Base-by-base conservation (phyloP, 768 basidiomycete genomes). In the Boletus subparvulus region DNA sequence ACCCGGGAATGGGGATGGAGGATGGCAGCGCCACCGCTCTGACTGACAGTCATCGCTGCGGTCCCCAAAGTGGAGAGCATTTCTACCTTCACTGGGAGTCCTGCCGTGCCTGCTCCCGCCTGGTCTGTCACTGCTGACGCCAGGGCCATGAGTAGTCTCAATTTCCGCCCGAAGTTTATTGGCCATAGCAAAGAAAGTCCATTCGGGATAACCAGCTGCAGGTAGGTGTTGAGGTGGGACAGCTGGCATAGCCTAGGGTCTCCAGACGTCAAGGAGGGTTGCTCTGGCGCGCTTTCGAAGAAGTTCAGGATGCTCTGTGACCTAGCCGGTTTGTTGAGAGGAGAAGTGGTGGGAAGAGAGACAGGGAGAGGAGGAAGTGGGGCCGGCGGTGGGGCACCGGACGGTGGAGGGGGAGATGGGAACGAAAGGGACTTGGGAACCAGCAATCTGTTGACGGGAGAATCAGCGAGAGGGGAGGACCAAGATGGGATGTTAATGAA, bases 201-300 rank as follows among this genome's bases (percentile, higher is more conserved):
- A 72, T 50, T 72, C 70, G 28, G 50, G 8, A 45, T 73, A 73
- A 3, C 70, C 70, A 59, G 43, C 80, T 69, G 58, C 55, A 69
- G 44, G 69, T 13, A 71, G 40, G 36, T 76, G 71, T 24, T 71
- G 65, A 28, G 52, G 54, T 8, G 71, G 61, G 24, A 90, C 74
- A 56, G 85, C 83, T 24, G 77, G 66, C n/a, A 87, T 59, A 26
- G 88, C 79, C 62, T 83, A 80, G 24, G 77, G 78, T 35, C 88
- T 82, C 65, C 83, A 90, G 4, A 81, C 76, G 61, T 92, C 87
- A 8, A 90, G 77, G 14, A 90, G 78, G 4, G 78, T 76, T 19
- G 87, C 85, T 32, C 88, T 84, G 6, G 89, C 89, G 43, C 81
- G 78, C 36, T 78, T 74, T 17, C 87, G 82, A 40, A 86, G 78